Evolutionary conservation across 257 asterid genomes (phyloP), one percentile per base, ranked within the genome.

Genomic region (Cynanchum wilfordii): DNA sequence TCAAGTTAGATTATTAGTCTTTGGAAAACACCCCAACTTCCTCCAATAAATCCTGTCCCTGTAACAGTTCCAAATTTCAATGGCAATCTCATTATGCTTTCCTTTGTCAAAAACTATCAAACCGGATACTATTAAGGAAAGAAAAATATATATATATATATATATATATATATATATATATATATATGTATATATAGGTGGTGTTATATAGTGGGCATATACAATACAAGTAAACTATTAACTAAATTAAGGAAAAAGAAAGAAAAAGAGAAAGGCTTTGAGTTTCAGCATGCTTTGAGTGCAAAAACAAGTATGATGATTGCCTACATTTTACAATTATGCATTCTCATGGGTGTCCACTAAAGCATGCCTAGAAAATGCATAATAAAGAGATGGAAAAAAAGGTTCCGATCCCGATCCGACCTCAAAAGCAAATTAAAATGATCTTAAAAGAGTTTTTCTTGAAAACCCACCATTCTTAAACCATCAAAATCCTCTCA

Each of bases 291-390:
- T 69, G 79, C 76, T 40, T 73, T 79, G 73, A 50, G 54, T 71
- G 55, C 65, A 76, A 15, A 69, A 42, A 62, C 67, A 77, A 40
- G 33, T 51, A 72, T 80, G 79, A 78, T 83, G 75, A 79, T 66
- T 75, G 68, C 75, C 76, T 70, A 47, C 68, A 47, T 64, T 51
- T 63, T 71, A 49, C 66, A 77, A 79, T 80, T 68, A 74, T 82
- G 76, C 75, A 30, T 44, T 75, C 66, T 69, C 81, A 82, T 75
- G 82, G 80, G 80, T 77, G 76, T 69, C 79, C 69, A 69, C 82
- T 70, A 70, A 76, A 74, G 75, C 62, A 69, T 62, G 71, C 64
- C 75, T 73, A 36, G 45, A 71, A 42, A 63, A 33, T 50, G 58
- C 60, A 66, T 63, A 42, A 68, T 66, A 71, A 81, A 68, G 74